Evolutionary conservation across 1,284 basidiomycete genomes (phyloP).

Genomic region (Meripilus lineatus): DNA sequence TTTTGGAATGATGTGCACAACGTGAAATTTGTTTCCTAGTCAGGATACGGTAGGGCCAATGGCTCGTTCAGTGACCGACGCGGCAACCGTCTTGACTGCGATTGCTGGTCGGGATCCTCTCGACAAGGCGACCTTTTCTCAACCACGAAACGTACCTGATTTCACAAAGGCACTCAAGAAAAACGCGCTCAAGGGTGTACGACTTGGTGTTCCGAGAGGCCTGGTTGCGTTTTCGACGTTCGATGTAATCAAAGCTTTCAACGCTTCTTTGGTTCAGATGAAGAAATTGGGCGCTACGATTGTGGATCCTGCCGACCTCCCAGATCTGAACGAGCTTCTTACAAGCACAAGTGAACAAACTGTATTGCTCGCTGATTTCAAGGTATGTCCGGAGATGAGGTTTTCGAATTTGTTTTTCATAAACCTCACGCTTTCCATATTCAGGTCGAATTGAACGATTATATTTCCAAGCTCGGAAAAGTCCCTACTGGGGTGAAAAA

Average conservation of each 20-base stretch:
- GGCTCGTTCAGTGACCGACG: slow-evolving; percentile 53
- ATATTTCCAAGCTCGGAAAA: slow-evolving; percentile 38
- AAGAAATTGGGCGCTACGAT: slow-evolving; percentile 50
- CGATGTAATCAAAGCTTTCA: slow-evolving; percentile 37
- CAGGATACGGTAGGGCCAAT: slow-evolving; percentile 67
- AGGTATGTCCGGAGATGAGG: slow-evolving; percentile 38
- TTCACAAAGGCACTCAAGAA: slow-evolving; percentile 47
- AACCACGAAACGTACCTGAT: slow-evolving; percentile 50
- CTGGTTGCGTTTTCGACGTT: slow-evolving; percentile 33
- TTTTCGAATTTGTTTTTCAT: background rate
- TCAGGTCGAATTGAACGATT: slow-evolving; percentile 47
- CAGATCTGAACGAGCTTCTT: slow-evolving; percentile 48
- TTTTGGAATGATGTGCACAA: background rate
- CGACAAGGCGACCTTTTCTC: slow-evolving; percentile 57
- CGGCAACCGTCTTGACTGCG: slow-evolving; percentile 50
- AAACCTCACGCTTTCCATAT: background rate
- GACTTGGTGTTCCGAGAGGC: slow-evolving; percentile 48
- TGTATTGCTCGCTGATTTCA: slow-evolving; percentile 53
- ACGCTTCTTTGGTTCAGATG: slow-evolving; percentile 41
- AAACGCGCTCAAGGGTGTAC: slow-evolving; percentile 47
- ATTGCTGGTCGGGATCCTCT: slow-evolving; percentile 58
- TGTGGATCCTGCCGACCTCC: slow-evolving; percentile 59
- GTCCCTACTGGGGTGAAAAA: slow-evolving; percentile 50
- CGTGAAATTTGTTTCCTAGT: slow-evolving; percentile 24
- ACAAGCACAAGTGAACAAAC: slow-evolving; percentile 48